Evolutionary conservation across 2,329 filamentous ascomycete species (phyloP).

Genomic region (Colletotrichum abscissum): DNA sequence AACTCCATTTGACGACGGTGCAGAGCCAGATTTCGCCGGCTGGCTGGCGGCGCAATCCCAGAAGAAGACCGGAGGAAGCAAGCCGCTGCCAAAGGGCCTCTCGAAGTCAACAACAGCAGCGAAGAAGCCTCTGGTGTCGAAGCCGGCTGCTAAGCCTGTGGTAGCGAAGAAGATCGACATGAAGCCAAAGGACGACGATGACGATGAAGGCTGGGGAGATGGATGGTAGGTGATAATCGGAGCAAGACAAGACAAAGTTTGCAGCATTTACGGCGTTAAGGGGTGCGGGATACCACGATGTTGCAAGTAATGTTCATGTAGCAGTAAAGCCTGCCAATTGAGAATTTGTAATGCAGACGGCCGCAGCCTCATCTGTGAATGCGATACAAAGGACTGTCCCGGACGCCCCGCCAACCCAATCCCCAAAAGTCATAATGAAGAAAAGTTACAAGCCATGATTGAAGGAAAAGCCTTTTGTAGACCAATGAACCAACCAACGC

Average conservation of each 20-base stretch:
- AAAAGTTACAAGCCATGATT: conserved; percentile 22
- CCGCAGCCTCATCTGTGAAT: conserved; percentile 22
- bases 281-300: conserved; percentile 29
- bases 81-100: conserved; percentile 85
- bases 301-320: conserved; percentile 25
- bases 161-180: conserved; percentile 76
- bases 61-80: conserved; percentile 71
- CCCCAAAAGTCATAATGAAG: conserved; percentile 21
- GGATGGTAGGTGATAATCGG: conserved; percentile 61
- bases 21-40: conserved; percentile 94
- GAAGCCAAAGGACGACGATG: conserved; percentile 71
- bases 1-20: conserved; percentile 80
- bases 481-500: conserved; percentile 15
- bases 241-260: not conserved
- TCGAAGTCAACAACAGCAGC: conserved; percentile 61
- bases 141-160: conserved; percentile 52
- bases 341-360: conserved; percentile 25
- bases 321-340: conserved; percentile 19
- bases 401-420: conserved; percentile 37
- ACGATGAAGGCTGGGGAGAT: conserved; percentile 74
- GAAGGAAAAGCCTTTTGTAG: conserved; percentile 1
- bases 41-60: conserved; percentile 90
- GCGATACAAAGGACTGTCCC: conserved; percentile 29
- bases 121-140: conserved; percentile 54
- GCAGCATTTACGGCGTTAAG: conserved; percentile 32